Evolutionary conservation across 2,329 filamentous ascomycete genomes (phyloP).

Genomic region (Phaeosphaeria sp.): DNA sequence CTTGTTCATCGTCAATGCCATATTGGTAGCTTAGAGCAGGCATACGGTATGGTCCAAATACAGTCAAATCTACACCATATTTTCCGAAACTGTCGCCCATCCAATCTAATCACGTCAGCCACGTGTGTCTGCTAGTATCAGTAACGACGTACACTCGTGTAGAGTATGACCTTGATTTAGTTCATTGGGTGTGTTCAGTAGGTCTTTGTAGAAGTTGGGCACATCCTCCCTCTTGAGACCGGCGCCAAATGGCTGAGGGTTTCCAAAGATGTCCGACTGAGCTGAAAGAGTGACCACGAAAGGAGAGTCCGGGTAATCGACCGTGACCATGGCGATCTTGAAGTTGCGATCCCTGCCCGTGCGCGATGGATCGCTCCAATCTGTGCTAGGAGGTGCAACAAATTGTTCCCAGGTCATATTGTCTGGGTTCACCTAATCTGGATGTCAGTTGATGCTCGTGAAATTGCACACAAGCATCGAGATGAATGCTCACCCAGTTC

Average conservation of each 20-base stretch:
- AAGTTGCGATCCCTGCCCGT: slow-evolving; percentile 60
- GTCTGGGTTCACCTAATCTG: slow-evolving; percentile 60
- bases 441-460: slow-evolving; percentile 49
- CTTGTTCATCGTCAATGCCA: slow-evolving; percentile 54
- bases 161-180: slow-evolving; percentile 61
- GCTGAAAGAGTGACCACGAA: slow-evolving; percentile 58
- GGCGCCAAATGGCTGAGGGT: slow-evolving; percentile 55
- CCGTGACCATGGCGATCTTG: slow-evolving; percentile 62
- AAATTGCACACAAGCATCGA: background rate
- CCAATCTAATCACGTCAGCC: slow-evolving; percentile 49
- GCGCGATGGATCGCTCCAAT: slow-evolving; percentile 55
- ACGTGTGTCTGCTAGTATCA: background rate
- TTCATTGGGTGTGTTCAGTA: slow-evolving; percentile 59
- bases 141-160: slow-evolving; percentile 52
- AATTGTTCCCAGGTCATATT: slow-evolving; percentile 59
- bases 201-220: slow-evolving; percentile 58
- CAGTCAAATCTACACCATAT: slow-evolving; percentile 61
- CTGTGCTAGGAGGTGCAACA: slow-evolving; percentile 55
- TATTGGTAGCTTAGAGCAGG: slow-evolving; percentile 59
- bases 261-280: slow-evolving; percentile 59
- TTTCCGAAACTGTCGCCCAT: slow-evolving; percentile 63
- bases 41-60: slow-evolving; percentile 61
- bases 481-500: slow-evolving; percentile 59
- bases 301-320: slow-evolving; percentile 59
- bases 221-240: slow-evolving; percentile 56